These are phyloP conservation scores for Nemania sp. DNA, from an alignment of 2,329 filamentous ascomycete genomes.

Conservation along the genomic window DNA sequence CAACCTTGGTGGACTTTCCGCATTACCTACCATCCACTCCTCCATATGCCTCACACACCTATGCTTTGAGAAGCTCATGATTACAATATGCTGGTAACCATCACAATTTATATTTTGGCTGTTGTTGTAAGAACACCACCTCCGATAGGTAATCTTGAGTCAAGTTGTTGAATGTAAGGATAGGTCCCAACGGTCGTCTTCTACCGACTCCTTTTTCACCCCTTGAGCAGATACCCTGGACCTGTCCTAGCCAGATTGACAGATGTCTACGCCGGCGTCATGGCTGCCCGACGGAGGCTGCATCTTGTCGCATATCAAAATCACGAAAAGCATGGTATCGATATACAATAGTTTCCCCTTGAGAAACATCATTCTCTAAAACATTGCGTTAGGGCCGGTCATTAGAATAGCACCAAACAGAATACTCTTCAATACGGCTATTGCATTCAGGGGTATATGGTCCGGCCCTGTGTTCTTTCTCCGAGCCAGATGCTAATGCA, in stretches of 20 bases:
- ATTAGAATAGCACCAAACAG: constrained; percentile 21
- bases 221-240: constrained; percentile 10
- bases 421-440: constrained; percentile 25
- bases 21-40: too few relatives aligned
- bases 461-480: not conserved
- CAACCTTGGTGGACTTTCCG: too few relatives aligned
- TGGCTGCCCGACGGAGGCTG: not conserved
- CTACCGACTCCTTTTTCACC: constrained; percentile 14
- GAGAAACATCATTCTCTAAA: not conserved
- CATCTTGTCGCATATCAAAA: constrained; percentile 15
- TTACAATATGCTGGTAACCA: too few relatives aligned
- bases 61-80: too few relatives aligned
- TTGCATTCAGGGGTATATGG: constrained; percentile 16
- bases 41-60: too few relatives aligned
- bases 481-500: not conserved
- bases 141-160: too few relatives aligned
- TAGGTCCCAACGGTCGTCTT: not conserved
- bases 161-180: too few relatives aligned
- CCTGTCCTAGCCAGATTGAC: constrained; percentile 21
- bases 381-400: constrained; percentile 11
- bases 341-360: too few relatives aligned
- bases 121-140: too few relatives aligned
- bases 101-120: too few relatives aligned
- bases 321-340: not conserved
- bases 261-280: constrained; percentile 6